These are phyloP conservation scores for Botrytis pseudocinerea DNA, from an alignment of 2,329 filamentous ascomycete species.

Conservation along the genomic window DNA sequence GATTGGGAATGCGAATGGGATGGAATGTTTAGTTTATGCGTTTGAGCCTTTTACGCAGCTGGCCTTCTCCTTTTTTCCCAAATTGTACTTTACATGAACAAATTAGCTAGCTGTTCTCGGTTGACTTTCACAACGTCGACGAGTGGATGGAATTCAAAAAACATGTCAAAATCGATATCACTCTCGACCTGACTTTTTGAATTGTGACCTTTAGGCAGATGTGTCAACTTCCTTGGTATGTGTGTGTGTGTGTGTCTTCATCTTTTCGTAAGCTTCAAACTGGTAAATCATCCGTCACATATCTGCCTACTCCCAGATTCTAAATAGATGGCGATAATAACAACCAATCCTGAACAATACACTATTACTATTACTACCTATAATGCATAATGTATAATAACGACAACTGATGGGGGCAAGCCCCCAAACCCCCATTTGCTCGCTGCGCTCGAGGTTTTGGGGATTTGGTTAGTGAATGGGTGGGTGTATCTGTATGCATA, in stretches of 20 bases:
- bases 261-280: not conserved
- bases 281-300: not conserved
- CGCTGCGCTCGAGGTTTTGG: not conserved
- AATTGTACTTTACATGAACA: slow-evolving; percentile 11
- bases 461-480: not conserved
- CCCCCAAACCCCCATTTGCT: not conserved
- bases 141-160: not conserved
- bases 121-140: not conserved
- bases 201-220: not conserved
- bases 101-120: slow-evolving; percentile 5
- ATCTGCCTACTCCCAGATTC: not conserved
- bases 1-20: not conserved
- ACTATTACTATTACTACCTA: not conserved
- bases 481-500: too few relatives aligned
- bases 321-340: too few relatives aligned
- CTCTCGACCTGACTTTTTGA: not conserved
- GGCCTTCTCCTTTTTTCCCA: slow-evolving; percentile 11
- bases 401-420: not conserved
- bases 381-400: not conserved
- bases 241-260: not conserved
- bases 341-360: too few relatives aligned
- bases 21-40: slow-evolving; percentile 1
- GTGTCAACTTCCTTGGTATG: not conserved
- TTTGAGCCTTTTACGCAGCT: slow-evolving; percentile 11
- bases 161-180: not conserved